phyloP scores from a whole-genome alignment of 305 asterid genomes.

The Fraxinus baroniana region DNA sequence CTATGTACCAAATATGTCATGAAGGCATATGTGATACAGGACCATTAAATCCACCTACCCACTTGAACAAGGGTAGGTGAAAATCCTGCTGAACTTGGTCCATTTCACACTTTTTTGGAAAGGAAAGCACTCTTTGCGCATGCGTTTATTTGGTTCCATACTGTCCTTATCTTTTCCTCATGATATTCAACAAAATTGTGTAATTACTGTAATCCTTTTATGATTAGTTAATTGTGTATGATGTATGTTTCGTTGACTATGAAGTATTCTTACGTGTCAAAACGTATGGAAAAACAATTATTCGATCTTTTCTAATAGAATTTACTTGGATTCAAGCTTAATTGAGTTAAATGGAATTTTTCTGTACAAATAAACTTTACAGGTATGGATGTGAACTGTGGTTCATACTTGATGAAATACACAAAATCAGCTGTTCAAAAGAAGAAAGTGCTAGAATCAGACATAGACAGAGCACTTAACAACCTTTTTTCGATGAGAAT shows the following conservation, averaged over 20 bases:
- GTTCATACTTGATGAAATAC: constrained; percentile 40
- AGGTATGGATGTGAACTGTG: constrained; percentile 79
- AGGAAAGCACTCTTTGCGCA: not conserved
- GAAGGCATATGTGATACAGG: not conserved
- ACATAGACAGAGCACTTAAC: constrained; percentile 58
- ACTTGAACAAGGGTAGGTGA: not conserved
- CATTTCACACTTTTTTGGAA: not conserved
- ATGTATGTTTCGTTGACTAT: not conserved
- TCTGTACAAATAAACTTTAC: constrained; percentile 1
- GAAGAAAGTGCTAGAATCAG: constrained; percentile 42
- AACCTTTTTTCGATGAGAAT: constrained; percentile 59
- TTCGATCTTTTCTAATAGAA: not conserved
- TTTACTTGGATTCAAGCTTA: not conserved
- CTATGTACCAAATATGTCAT: not conserved
- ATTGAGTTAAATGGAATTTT: not conserved
- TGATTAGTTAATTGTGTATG: not conserved
- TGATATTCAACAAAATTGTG: not conserved
- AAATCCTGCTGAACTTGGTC: not conserved
- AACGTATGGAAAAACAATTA: not conserved
- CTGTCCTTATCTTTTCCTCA: not conserved
- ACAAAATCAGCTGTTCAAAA: constrained; percentile 47
- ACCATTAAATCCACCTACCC: not conserved
- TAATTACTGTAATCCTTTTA: not conserved
- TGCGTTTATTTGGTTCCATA: not conserved
- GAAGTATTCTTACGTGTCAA: not conserved